phyloP scores from a whole-genome alignment of 805 yeast genomes.

The Lipomyces orientalis region DNA sequence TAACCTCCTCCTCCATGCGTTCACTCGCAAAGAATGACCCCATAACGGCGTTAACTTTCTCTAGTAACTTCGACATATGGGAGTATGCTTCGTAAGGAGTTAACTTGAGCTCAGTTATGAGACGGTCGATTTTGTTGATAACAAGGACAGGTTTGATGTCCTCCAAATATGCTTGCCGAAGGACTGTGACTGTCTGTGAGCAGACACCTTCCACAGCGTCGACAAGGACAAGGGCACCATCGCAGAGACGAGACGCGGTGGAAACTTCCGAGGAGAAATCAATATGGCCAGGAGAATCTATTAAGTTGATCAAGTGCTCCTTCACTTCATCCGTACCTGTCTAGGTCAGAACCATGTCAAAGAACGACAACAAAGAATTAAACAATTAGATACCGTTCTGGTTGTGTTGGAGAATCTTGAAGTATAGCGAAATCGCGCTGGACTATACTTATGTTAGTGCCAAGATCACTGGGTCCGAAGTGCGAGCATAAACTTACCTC shows the following conservation, averaged over 20 bases:
- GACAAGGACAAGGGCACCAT: slow-evolving; percentile 92
- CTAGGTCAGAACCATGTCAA: slow-evolving; percentile 16
- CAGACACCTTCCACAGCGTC: slow-evolving; percentile 99
- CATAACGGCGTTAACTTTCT: slow-evolving; percentile 92
- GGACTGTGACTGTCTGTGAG: slow-evolving; percentile 93
- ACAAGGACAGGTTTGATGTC: slow-evolving; percentile 86
- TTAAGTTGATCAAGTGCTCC: slow-evolving; percentile 86
- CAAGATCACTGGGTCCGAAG: neutral
- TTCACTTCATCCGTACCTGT: slow-evolving; percentile 48
- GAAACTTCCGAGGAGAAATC: slow-evolving; percentile 97
- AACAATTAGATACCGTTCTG: slow-evolving; percentile 19
- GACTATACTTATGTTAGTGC: slow-evolving; percentile 48
- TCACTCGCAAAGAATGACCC: slow-evolving; percentile 94
- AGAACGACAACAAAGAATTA: neutral
- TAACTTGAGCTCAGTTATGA: slow-evolving; percentile 79
- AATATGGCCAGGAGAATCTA: slow-evolving; percentile 99
- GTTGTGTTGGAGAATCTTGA: slow-evolving; percentile 56
- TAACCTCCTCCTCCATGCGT: slow-evolving; percentile 71
- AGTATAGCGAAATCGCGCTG: slow-evolving; percentile 91
- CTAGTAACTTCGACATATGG: slow-evolving; percentile 78
- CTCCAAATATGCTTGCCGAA: slow-evolving; percentile 95
- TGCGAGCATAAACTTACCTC: slow-evolving; percentile 52
- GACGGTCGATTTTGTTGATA: slow-evolving; percentile 86
- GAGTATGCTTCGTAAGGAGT: slow-evolving; percentile 83
- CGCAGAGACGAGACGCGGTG: slow-evolving; percentile 93